phyloP scores from a whole-genome alignment of 1,139 yeast species.

The Saccharomyces hybrid region DNA sequence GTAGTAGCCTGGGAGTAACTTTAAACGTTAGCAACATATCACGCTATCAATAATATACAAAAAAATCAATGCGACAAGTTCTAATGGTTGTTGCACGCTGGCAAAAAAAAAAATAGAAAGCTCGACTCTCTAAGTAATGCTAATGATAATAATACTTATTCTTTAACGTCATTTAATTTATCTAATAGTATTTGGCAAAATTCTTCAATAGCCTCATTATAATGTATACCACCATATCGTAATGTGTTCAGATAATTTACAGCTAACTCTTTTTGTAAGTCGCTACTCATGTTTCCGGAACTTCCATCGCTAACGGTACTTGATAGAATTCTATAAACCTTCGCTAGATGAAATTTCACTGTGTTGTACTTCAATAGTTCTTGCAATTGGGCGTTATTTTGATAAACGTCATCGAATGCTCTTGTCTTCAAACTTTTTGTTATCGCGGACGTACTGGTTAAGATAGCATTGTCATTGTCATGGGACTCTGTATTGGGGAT shows the following conservation, averaged over 20 bases:
- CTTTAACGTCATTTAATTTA: slow-evolving; percentile 3
- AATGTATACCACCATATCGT: slow-evolving; percentile 31
- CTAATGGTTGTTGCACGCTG: not conserved
- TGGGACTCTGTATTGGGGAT: not conserved
- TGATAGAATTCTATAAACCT: slow-evolving; percentile 26
- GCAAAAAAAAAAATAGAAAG: not conserved
- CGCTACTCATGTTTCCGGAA: slow-evolving; percentile 16
- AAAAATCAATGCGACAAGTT: not conserved
- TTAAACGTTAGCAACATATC: slow-evolving; percentile 13
- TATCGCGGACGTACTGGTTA: not conserved
- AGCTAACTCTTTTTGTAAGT: slow-evolving; percentile 25
- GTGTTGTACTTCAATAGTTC: slow-evolving; percentile 30
- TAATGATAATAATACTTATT: not conserved
- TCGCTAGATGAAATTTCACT: slow-evolving; percentile 30
- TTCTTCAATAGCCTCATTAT: slow-evolving; percentile 33
- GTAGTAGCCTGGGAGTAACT: slow-evolving; percentile 13
- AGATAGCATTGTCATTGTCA: not conserved
- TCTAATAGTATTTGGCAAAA: slow-evolving; percentile 23
- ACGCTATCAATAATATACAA: slow-evolving; percentile 6
- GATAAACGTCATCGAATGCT: slow-evolving; percentile 14
- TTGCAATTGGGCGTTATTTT: slow-evolving; percentile 19
- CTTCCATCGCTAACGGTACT: slow-evolving; percentile 16
- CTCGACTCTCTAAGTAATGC: not conserved
- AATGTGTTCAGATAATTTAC: slow-evolving; percentile 31
- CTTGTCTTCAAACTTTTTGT: slow-evolving; percentile 9